Conservation (phyloP, 306 rosid genomes). For the Vigna nakashimae region DNA sequence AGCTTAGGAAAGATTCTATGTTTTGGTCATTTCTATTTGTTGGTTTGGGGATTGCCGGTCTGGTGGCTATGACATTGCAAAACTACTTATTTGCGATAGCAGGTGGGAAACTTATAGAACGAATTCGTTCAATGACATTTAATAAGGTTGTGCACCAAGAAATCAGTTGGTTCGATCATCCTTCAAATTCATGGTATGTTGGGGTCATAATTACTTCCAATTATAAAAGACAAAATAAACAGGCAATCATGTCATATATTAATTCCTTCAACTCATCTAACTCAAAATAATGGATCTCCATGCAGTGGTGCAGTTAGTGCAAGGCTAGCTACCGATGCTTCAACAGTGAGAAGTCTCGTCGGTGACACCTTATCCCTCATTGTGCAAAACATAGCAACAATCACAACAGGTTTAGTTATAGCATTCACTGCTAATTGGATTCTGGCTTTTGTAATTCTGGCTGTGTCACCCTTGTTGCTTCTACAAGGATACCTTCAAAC, state of each 20-base stretch:
- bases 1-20: conserved; percentile 57
- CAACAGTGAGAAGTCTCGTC: conserved; percentile 70
- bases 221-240: background rate
- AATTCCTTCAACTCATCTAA: conserved; percentile 2
- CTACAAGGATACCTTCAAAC: conserved; percentile 64
- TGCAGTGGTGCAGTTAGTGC: conserved; percentile 89
- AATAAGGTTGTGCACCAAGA: conserved; percentile 84
- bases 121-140: conserved; percentile 79
- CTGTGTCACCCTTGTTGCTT: conserved; percentile 67
- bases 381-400: conserved; percentile 70
- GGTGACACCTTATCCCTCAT: conserved; percentile 79
- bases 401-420: conserved; percentile 66
- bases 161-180: conserved; percentile 87
- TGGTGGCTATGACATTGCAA: conserved; percentile 54
- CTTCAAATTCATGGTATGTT: conserved; percentile 82
- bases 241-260: background rate
- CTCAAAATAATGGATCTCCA: conserved; percentile 11
- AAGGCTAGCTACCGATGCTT: conserved; percentile 86
- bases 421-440: conserved; percentile 89
- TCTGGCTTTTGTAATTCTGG: conserved; percentile 62
- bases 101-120: conserved; percentile 77
- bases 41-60: conserved; percentile 58
- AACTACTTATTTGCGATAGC: conserved; percentile 77
- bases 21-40: conserved; percentile 69
- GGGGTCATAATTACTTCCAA: background rate